Evolutionary conservation across 2,329 filamentous ascomycete genomes (phyloP), one percentile per base, ranked within the genome.

Genomic region (Fusarium pseudonygamai): DNA sequence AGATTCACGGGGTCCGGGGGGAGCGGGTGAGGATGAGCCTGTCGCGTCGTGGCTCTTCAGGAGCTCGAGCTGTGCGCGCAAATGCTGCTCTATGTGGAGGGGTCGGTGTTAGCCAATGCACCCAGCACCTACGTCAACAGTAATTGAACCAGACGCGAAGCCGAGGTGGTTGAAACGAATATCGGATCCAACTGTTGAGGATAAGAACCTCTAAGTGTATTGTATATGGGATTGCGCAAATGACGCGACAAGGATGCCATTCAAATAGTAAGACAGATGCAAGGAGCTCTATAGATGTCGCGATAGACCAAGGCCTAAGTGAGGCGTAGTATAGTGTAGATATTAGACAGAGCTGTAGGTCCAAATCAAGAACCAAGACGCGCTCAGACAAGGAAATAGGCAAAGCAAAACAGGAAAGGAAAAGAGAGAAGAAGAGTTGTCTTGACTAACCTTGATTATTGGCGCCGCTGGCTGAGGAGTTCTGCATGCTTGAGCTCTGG

Each of bases 1-100:
- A 58, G 74, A 72, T 65, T 82, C 80, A 76, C 77, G 78, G 66
- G 78, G 67, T 64, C 69, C 73, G 70, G 71, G 69, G 61, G 75
- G 71, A 28, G 75, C 71, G 45, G 81, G 65, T 52, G 79, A 76
- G 49, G 79, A 78, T n/a, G 81, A 75, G 46, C 79, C 71, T 61
- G 80, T 77, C 73, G 73, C 74, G 77, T 82, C 80, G 82, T 83
- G 83, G 64, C 79, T 82, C 75, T 84, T 83, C 52, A 85, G 74
- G 67, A 85, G 80, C 79, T 85, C 83, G 75, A 85, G 82, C 78
- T 84, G 83, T 76, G 82, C 83, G 78, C 81, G 82, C 76, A 85
- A 74, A 67, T 84, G 82, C 78, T 84, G 82, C 79, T 84, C 82
- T 84, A 74, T 63, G 64, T 63, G 59, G 67, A 67, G 69, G 64